Evolutionary conservation across 805 yeast genomes (phyloP).

Genomic region (Ogataea minuta): DNA sequence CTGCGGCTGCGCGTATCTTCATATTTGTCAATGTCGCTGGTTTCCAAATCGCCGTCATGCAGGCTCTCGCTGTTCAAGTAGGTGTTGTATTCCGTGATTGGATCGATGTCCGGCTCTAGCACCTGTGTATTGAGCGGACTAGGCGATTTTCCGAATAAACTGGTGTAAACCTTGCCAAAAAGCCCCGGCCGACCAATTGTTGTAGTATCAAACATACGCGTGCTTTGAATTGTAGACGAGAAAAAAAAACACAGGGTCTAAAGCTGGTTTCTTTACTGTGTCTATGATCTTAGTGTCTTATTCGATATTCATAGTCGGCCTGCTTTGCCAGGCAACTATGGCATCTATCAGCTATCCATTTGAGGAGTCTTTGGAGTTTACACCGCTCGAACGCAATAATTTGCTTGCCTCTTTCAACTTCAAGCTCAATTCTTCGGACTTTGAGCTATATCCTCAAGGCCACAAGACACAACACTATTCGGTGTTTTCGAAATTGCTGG

Average conservation of each 20-base stretch:
- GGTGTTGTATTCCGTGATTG: constrained; percentile 15
- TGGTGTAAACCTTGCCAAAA: constrained; percentile 22
- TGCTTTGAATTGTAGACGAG: neutral
- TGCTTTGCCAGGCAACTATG: constrained; percentile 3
- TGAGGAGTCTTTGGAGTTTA: constrained; percentile 58
- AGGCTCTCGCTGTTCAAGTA: constrained; percentile 20
- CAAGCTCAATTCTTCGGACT: constrained; percentile 51
- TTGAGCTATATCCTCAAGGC: constrained; percentile 23
- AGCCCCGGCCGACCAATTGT: constrained; percentile 14
- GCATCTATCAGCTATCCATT: constrained; percentile 41
- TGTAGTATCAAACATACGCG: constrained; percentile 12
- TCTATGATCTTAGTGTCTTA: neutral
- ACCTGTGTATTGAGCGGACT: constrained; percentile 22
- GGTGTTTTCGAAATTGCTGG: constrained; percentile 76
- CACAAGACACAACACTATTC: constrained; percentile 46
- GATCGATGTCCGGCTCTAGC: constrained; percentile 7
- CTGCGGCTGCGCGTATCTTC: constrained; percentile 21
- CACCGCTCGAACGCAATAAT: constrained; percentile 72
- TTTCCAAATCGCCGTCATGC: constrained; percentile 22
- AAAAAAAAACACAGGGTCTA: neutral
- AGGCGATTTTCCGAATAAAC: constrained; percentile 17
- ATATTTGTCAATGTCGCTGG: constrained; percentile 31
- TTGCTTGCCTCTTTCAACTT: constrained; percentile 72
- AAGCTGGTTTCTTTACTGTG: neutral
- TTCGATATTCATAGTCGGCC: constrained; percentile 1